Evolutionary conservation across 225 moss, liverwort and hornwort species (phyloP).

Genomic region (Antitrichia curtipendula): DNA sequence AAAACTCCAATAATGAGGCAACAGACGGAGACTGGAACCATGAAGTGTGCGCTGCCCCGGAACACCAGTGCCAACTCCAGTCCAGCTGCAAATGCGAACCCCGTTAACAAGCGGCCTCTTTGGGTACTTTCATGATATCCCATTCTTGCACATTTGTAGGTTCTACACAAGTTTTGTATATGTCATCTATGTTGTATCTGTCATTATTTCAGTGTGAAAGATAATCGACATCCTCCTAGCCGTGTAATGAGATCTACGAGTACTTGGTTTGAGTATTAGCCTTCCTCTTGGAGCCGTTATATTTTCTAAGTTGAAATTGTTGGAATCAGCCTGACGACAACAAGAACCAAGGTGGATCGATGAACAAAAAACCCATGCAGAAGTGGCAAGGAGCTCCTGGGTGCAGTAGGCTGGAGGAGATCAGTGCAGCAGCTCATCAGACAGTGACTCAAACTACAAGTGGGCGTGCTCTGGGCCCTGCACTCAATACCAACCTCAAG

Average conservation of each 20-base stretch:
- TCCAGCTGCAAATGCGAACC: constrained; percentile 1
- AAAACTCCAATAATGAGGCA: constrained; percentile 17
- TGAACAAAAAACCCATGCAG: constrained; percentile 25
- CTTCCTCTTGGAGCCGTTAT: background rate
- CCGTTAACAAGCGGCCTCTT: constrained; percentile 24
- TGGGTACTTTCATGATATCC: background rate
- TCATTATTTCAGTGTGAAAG: background rate
- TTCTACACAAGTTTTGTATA: background rate
- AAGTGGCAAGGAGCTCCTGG: constrained; percentile 2
- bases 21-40: constrained; percentile 15
- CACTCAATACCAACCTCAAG: constrained; percentile 89
- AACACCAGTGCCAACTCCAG: background rate
- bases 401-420: constrained; percentile 45
- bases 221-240: background rate
- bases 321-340: constrained; percentile 19
- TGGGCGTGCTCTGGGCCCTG: constrained; percentile 82
- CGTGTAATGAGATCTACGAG: background rate
- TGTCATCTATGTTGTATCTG: background rate
- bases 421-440: constrained; percentile 29
- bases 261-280: background rate
- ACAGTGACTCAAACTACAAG: constrained; percentile 29
- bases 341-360: constrained; percentile 9
- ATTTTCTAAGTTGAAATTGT: background rate
- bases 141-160: background rate
- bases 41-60: constrained; percentile 25